Conservation (phyloP, 2,329 filamentous ascomycete species). For the Talaromyces sp. region DNA sequence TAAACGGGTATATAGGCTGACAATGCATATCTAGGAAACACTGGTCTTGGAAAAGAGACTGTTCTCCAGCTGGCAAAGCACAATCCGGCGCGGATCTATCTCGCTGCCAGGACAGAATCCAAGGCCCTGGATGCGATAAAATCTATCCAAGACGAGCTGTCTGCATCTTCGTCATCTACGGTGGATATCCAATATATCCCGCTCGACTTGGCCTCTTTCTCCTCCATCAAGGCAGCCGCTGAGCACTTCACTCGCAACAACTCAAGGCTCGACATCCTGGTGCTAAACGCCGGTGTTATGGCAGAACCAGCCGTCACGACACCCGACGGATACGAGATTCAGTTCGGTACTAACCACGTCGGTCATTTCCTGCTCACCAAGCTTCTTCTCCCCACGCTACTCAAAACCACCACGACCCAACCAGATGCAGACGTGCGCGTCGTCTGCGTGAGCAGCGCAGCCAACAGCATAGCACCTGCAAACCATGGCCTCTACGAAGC, state of each 20-base stretch:
- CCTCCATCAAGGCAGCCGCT: conserved; percentile 43
- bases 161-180: conserved; percentile 11
- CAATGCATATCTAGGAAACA: conserved; percentile 33
- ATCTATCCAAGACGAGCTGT: conserved; percentile 29
- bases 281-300: conserved; percentile 47
- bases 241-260: conserved; percentile 34
- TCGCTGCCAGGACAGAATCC: conserved; percentile 45
- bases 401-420: conserved; percentile 25
- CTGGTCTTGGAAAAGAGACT: conserved; percentile 43
- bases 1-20: background rate
- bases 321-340: conserved; percentile 38
- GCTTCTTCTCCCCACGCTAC: conserved; percentile 37
- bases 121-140: conserved; percentile 42
- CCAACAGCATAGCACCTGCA: conserved; percentile 26
- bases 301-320: conserved; percentile 33
- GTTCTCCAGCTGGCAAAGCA: conserved; percentile 47
- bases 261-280: conserved; percentile 40
- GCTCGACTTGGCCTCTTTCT: conserved; percentile 48
- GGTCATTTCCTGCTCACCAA: conserved; percentile 43
- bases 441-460: conserved; percentile 34
- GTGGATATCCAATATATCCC: conserved; percentile 41
- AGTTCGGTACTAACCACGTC: conserved; percentile 44
- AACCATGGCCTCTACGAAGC: conserved; percentile 18
- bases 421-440: conserved; percentile 28
- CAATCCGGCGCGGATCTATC: conserved; percentile 49